phyloP scores from a whole-genome alignment of 495 filamentous ascomycete genomes.

The Diplogelasinospora grovesii region DNA sequence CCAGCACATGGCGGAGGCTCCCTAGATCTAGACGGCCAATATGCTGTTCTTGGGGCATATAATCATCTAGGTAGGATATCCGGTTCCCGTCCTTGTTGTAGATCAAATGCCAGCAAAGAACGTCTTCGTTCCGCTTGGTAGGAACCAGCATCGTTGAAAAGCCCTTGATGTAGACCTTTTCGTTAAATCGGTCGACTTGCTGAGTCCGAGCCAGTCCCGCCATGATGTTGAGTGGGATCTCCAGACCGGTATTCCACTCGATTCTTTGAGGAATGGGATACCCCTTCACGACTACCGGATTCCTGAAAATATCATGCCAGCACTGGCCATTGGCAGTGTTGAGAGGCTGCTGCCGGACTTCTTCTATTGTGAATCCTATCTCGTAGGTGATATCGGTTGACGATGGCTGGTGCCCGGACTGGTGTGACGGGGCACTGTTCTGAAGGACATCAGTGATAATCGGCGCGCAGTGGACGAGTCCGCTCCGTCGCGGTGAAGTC shows the following conservation, averaged over 20 bases:
- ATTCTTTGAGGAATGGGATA: constrained; percentile 19
- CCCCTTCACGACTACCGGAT: constrained; percentile 29
- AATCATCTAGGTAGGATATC: background rate
- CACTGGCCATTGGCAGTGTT: constrained; percentile 20
- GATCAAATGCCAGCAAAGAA: background rate
- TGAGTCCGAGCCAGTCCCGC: background rate
- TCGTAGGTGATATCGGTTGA: background rate
- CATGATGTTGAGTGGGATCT: constrained; percentile 2
- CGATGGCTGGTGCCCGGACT: background rate
- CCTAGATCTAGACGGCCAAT: no score
- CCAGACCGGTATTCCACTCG: background rate
- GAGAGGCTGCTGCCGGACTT: background rate
- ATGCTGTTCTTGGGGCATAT: no score
- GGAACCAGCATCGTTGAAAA: background rate
- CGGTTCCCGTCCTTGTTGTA: background rate
- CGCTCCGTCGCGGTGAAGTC: background rate
- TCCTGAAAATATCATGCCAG: constrained; percentile 30
- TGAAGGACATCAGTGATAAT: background rate
- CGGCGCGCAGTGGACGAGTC: background rate
- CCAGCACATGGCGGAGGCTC: background rate
- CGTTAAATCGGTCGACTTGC: background rate
- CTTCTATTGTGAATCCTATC: background rate
- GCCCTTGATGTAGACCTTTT: background rate
- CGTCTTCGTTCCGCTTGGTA: background rate
- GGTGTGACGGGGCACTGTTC: background rate